phyloP scores from a whole-genome alignment of 768 basidiomycete species.

The Phaeotremella skinneri region DNA sequence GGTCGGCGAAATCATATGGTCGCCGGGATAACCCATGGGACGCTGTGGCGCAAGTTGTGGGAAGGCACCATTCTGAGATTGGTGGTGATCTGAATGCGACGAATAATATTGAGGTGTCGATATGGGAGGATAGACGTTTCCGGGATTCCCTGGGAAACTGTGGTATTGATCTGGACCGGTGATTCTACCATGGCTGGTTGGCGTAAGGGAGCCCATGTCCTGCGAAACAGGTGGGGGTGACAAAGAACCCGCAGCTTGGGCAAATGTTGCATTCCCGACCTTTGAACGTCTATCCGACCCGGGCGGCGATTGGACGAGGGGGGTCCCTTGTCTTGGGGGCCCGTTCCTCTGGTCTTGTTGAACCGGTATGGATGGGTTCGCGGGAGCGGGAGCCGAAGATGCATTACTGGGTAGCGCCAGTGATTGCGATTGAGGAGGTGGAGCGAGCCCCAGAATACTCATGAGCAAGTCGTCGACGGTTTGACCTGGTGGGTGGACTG shows the following conservation, averaged over 20 bases:
- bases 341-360: not conserved
- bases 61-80: too few relatives aligned
- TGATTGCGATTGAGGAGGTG: not conserved
- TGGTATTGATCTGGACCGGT: not conserved
- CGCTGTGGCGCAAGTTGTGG: not conserved
- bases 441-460: constrained; percentile 27
- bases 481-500: constrained; percentile 32
- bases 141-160: not conserved
- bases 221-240: constrained; percentile 3
- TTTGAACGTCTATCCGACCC: not conserved
- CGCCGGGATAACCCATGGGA: not conserved
- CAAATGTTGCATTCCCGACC: constrained; percentile 20
- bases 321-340: not conserved
- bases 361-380: too few relatives aligned
- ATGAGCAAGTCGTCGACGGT: constrained; percentile 40
- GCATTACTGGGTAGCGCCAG: not conserved
- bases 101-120: not conserved
- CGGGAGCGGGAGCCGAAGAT: not conserved
- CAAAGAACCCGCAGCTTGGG: constrained; percentile 12
- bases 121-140: not conserved
- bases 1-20: not conserved
- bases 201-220: not conserved
- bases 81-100: not conserved
- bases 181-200: not conserved
- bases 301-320: not conserved